Conservation (phyloP, 2,329 filamentous ascomycete species). For the Aspergillus awamori region DNA sequence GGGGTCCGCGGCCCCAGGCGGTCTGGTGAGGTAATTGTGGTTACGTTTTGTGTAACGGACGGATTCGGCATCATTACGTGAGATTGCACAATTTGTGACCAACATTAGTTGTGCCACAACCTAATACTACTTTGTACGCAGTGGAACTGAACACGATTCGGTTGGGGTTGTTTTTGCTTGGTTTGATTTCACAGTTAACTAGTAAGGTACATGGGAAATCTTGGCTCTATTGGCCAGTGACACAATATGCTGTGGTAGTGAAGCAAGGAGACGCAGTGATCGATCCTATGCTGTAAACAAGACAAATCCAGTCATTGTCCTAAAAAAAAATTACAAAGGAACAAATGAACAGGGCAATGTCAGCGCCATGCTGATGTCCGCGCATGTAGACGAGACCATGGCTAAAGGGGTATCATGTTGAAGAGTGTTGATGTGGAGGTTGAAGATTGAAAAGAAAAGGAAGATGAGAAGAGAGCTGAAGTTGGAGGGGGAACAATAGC, state of each 20-base stretch:
- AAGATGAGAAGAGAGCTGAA: not conserved
- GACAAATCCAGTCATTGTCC: not conserved
- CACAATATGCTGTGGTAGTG: not conserved
- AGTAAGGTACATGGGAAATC: not conserved
- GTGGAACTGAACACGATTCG: not conserved
- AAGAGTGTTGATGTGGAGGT: slow-evolving; percentile 4
- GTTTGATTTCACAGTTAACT: slow-evolving; percentile 4
- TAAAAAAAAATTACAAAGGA: not conserved
- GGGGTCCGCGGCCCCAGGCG: too few relatives aligned
- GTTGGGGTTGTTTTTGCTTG: not conserved
- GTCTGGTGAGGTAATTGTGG: too few relatives aligned
- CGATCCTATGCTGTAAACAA: not conserved
- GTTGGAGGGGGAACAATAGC: not conserved
- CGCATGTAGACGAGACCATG: not conserved
- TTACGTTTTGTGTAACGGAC: too few relatives aligned
- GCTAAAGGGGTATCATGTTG: slow-evolving; percentile 16
- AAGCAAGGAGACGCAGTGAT: not conserved
- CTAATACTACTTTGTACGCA: too few relatives aligned
- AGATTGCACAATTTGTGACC: too few relatives aligned
- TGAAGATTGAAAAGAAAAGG: not conserved
- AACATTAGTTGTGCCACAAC: not conserved
- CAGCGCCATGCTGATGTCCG: not conserved
- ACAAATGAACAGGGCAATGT: not conserved
- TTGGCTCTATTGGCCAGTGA: not conserved
- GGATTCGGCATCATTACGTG: too few relatives aligned